Percentiles rank a stretch among this genome's conserved stretches.
phyloP scores from a whole-genome alignment of 2,329 filamentous ascomycete genomes.

The Colletotrichum tamarilloi region DNA sequence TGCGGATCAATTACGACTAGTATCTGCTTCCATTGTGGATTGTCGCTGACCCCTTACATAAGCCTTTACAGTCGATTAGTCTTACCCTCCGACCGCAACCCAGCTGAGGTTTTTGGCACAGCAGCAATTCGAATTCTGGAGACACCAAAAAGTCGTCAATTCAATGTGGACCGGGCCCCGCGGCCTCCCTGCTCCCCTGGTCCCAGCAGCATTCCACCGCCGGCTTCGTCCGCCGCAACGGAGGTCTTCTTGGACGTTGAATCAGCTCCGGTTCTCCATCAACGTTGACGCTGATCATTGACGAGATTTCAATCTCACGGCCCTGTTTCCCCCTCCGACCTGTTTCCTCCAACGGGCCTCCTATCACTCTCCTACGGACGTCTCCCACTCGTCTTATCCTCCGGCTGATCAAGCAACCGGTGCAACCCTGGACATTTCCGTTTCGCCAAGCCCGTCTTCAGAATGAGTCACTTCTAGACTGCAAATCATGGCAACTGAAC shows the following conservation, averaged over 20 bases:
- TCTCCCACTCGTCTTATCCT: not conserved
- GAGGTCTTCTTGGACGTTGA: not conserved
- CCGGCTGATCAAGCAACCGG: constrained; percentile 20
- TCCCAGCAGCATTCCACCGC: constrained; percentile 3
- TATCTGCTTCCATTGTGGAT: not conserved
- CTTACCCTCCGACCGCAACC: not conserved
- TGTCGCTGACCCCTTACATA: constrained; percentile 2
- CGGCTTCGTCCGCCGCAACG: constrained; percentile 25
- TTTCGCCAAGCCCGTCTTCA: constrained; percentile 17
- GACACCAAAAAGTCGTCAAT: not conserved
- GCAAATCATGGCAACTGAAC: not conserved
- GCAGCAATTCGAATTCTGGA: not conserved
- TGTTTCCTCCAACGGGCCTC: not conserved
- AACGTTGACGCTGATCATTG: not conserved
- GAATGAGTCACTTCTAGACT: not conserved
- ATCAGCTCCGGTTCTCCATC: not conserved
- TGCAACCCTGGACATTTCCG: not conserved
- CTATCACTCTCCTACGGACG: not conserved
- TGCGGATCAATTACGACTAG: not conserved
- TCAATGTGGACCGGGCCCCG: not conserved
- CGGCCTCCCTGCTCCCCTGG: constrained; percentile 3
- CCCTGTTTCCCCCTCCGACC: not conserved
- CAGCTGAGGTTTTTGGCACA: not conserved
- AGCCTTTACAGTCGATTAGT: not conserved
- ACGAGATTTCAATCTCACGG: not conserved